These are phyloP conservation scores for Fusarium camptoceras DNA, from an alignment of 2,329 filamentous ascomycete species.

Conservation along the genomic window DNA sequence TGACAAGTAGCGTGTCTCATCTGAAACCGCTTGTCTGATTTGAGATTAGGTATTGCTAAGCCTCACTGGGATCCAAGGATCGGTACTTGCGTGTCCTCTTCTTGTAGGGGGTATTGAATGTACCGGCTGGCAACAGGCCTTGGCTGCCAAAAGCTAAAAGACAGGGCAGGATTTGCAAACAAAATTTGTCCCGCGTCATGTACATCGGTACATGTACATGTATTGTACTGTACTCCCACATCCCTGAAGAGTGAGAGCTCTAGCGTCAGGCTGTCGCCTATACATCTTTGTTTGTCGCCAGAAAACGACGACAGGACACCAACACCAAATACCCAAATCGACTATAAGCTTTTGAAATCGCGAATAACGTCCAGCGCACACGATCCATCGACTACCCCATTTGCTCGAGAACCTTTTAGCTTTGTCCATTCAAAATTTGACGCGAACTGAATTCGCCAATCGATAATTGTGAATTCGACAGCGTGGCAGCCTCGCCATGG, in stretches of 20 bases:
- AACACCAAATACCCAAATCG: conserved; percentile 34
- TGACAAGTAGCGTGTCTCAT: conserved; percentile 37
- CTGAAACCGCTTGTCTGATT: conserved; percentile 32
- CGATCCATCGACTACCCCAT: conserved; percentile 16
- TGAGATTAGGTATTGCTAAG: conserved; percentile 30
- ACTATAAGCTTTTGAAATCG: conserved; percentile 32
- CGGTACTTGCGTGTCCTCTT: conserved; percentile 23
- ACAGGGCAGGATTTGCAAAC: conserved; percentile 23
- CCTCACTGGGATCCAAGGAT: conserved; percentile 3
- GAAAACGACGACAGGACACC: conserved; percentile 43
- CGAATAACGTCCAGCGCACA: conserved; percentile 29
- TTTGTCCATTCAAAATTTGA: conserved; percentile 5
- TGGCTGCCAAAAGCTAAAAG: conserved; percentile 9
- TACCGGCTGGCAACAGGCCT: conserved; percentile 15
- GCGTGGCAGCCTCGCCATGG: conserved; percentile 49
- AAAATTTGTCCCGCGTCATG: conserved; percentile 33
- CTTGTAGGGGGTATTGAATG: background rate
- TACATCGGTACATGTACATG: conserved; percentile 18
- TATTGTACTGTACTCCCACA: conserved; percentile 11
- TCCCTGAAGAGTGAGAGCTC: conserved; percentile 28
- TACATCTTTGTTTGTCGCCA: conserved; percentile 42
- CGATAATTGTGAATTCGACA: conserved; percentile 42
- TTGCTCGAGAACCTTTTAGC: conserved; percentile 7
- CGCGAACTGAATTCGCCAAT: conserved; percentile 34
- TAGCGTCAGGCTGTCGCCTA: conserved; percentile 42